Percentiles rank a stretch among this genome's conserved stretches.
phyloP scores from a whole-genome alignment of 129 eudicot species.

The Ambrosia trifida region DNA sequence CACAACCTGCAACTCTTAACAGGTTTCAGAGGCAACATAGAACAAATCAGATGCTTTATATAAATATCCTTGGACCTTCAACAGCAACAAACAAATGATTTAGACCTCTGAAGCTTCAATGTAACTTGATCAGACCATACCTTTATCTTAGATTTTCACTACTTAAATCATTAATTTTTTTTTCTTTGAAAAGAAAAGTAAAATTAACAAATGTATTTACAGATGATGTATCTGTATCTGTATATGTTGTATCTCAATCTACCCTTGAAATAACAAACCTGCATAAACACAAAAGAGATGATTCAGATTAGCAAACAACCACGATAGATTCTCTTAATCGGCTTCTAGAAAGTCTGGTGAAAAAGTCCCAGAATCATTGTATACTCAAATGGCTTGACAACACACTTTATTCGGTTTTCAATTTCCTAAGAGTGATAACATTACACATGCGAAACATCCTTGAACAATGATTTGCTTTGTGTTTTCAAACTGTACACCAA shows the following conservation, averaged over 20 bases:
- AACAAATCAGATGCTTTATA: neutral
- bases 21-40: neutral
- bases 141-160: constrained; percentile 12
- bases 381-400: constrained; percentile 12
- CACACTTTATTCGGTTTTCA: constrained; percentile 26
- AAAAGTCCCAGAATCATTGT: constrained; percentile 8
- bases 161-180: neutral
- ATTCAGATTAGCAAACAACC: constrained; percentile 49
- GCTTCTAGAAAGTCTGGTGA: neutral
- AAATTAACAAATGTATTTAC: constrained; percentile 9
- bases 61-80: neutral
- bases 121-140: neutral
- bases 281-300: constrained; percentile 75
- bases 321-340: neutral
- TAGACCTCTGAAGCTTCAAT: neutral
- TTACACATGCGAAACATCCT: constrained; percentile 29
- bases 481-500: constrained; percentile 36
- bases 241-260: constrained; percentile 16
- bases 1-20: neutral
- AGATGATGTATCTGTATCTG: constrained; percentile 14
- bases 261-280: constrained; percentile 65
- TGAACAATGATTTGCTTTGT: constrained; percentile 22
- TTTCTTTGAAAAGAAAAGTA: neutral
- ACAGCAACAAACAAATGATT: constrained; percentile 6
- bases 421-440: constrained; percentile 23